Conservation (phyloP, 805 yeast genomes). For the Ogataea philodendri region DNA sequence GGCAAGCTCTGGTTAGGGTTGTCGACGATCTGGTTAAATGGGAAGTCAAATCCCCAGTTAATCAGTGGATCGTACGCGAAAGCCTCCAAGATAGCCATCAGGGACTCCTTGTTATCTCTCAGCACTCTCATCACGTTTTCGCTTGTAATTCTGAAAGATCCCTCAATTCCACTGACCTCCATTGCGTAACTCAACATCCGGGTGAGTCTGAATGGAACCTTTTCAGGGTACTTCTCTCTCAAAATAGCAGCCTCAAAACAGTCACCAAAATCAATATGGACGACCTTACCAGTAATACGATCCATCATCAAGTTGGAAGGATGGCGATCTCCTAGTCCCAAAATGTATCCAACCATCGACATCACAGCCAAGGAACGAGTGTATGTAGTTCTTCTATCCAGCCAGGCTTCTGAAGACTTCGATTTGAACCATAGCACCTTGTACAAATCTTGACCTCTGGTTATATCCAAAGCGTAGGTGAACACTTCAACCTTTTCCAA, state of each 20-base stretch:
- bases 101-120: constrained; percentile 90
- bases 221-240: constrained; percentile 96
- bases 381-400: constrained; percentile 93
- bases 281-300: constrained; percentile 89
- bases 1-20: constrained; percentile 70
- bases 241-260: constrained; percentile 98
- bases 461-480: constrained; percentile 91
- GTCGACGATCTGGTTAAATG: constrained; percentile 72
- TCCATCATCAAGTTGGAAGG: constrained; percentile 97
- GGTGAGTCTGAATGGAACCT: constrained; percentile 94
- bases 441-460: constrained; percentile 94
- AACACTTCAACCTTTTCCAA: constrained; percentile 95
- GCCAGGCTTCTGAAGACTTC: constrained; percentile 95
- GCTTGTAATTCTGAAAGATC: constrained; percentile 92
- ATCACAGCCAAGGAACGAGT: constrained; percentile 95
- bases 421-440: constrained; percentile 96
- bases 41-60: constrained; percentile 97
- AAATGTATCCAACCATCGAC: constrained; percentile 98
- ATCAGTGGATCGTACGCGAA: constrained; percentile 98
- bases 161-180: constrained; percentile 99
- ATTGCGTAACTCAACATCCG: constrained; percentile 97
- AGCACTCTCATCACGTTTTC: constrained; percentile 96
- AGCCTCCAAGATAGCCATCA: constrained; percentile 97
- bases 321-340: constrained; percentile 97
- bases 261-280: constrained; percentile 98